phyloP scores from a whole-genome alignment of 768 basidiomycete species.

The Tubosaeta sp. region DNA sequence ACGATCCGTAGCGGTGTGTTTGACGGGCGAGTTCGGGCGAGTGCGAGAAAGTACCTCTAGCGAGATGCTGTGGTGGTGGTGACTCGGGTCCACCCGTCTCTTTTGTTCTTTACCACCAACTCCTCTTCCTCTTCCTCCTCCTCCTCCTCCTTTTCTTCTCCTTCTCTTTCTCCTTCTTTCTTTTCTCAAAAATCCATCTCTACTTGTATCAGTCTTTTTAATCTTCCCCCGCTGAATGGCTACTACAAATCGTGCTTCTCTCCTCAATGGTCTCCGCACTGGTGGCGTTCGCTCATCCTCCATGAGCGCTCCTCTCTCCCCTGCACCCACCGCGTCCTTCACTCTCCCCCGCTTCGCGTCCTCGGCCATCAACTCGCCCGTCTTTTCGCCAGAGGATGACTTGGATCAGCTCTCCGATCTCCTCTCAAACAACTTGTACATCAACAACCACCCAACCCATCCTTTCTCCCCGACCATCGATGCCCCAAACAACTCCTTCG shows the following conservation, averaged over 20 bases:
- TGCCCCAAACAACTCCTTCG: conserved; percentile 60
- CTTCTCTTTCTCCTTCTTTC: conserved; percentile 1
- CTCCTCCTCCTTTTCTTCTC: conserved; percentile 16
- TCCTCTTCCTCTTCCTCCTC: neutral
- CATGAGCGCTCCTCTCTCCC: conserved; percentile 56
- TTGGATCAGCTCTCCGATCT: conserved; percentile 59
- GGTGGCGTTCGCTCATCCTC: conserved; percentile 84
- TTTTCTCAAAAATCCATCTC: conserved; percentile 1
- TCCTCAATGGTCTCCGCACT: conserved; percentile 84
- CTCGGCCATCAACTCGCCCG: conserved; percentile 37
- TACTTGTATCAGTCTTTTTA: conserved; percentile 26
- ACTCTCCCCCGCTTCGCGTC: conserved; percentile 54
- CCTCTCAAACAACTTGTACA: conserved; percentile 48
- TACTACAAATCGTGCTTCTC: conserved; percentile 65
- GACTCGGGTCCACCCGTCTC: conserved; percentile 10
- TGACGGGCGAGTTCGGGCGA: conserved; percentile 77
- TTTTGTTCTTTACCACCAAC: conserved; percentile 17
- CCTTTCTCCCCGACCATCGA: conserved; percentile 75
- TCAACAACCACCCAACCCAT: conserved; percentile 37
- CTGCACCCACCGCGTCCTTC: conserved; percentile 60
- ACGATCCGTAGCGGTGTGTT: conserved; percentile 76
- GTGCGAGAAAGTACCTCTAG: conserved; percentile 80
- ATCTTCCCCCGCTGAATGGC: conserved; percentile 33
- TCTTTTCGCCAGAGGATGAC: conserved; percentile 51
- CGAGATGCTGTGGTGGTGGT: conserved; percentile 14